Base-by-base conservation (phyloP, 495 filamentous ascomycete species). In the Penicillium maclennaniae region DNA sequence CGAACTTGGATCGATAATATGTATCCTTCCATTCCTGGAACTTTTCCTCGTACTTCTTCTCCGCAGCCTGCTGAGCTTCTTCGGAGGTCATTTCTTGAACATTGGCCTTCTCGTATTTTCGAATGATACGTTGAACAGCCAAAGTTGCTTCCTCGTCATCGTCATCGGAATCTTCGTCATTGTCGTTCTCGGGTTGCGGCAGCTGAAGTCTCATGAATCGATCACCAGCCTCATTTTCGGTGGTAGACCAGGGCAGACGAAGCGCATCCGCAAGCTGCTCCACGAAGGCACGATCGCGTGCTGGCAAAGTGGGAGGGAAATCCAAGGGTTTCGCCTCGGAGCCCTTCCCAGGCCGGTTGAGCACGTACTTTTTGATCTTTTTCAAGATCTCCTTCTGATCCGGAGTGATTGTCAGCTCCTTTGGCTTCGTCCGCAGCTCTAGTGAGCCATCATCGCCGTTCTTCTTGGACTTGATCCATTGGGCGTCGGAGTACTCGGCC, bases 11-110 rank as follows among this genome's bases (percentile, higher is more conserved):
- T 43, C 74, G 75, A 69, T 99, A 99, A 65, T 99, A 95, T 38
- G 88, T 82, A 70, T 93, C 82, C 68, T 96, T 97, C 93, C 93
- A 99, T 48, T 84, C 79, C 52, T 82, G 75, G 69, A 97, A 99
- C 59, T 89, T 92, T 54, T 85, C 72, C 47, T 96, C 79, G 68
- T 99, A 97, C 61, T 88, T 88, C 60, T 81, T 75, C 63, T 96
- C 83, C 64, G 90, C 83, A 6, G 85, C 82, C 28, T 78, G 77
- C 67, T 92, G 83, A 17, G 86, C 86, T 53, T 96, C 87, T 65
- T 90, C 85, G 2, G 86, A 71, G 7, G 86, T 87, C 27, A 90
- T 66, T 58, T 99, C 92, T 21, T 95, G 70, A 31, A 92, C 78
- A 61, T 89, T 86, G 38, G 93, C 93, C 55, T 87, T 91, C 54